Base-by-base conservation (phyloP, 345 rosid genomes). In the Eucalyptus sp. region DNA sequence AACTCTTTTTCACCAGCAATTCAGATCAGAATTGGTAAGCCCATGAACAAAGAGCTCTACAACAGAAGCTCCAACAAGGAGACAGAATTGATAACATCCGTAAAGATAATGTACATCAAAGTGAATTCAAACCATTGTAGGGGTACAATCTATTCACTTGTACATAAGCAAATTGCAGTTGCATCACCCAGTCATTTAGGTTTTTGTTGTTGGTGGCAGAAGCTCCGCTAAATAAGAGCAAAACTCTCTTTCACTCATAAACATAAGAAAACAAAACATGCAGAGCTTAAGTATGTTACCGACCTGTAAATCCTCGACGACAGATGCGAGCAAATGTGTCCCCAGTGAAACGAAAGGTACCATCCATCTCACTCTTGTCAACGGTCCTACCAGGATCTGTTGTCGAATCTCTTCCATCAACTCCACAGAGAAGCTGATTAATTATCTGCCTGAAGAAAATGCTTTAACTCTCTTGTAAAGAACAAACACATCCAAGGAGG, bases 231-330 rank as follows among this genome's bases (percentile, higher is more conserved):
- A 13, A 31, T 20, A 41, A 76, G 27, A 76, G 6, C 29, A 76
- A 71, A 76, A 76, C 14, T 76, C 84, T 76, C 83, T 76, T 41
- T 41, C 48, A 41, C 48, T 18, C 84, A 76, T 41, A 76, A 76
- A 76, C 48, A 11, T 84, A 86, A 54, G 51, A 81, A 60, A 71
- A 87, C 83, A 91, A 33, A 87, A 86, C 44, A 31, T 86, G 62
- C n/a, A 51, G 87, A 89, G 48, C 27, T 76, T 76, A 33, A 71
- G 81, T 33, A 22, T 41, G 15, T 76, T n/a, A 90, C 88, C 52
- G 92, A 98, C 99, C 99, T 94, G 98, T 92, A 92, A 95, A 95
- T 86, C 99, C 99, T 44, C 99, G 99, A 87, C 99, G 94, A 92
- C 97, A 95, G 86, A 97, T 95, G 89, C 97, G 98, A 89, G 97